Evolutionary conservation across 257 asterid species (phyloP).

Genomic region (Solanum dulcamara): DNA sequence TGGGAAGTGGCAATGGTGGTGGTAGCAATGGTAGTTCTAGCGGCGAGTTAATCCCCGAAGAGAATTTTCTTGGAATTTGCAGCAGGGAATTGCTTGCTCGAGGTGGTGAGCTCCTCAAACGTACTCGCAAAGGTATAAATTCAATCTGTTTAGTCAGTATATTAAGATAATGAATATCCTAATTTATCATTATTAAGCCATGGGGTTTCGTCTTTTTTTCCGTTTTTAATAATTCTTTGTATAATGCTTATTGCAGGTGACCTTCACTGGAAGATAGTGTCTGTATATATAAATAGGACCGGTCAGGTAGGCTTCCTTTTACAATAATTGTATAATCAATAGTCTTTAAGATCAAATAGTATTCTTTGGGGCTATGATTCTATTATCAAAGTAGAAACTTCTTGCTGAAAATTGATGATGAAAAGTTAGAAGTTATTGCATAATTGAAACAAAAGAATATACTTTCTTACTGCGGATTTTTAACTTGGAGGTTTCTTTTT

Average conservation of each 20-base stretch:
- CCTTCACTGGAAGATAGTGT: slow-evolving; percentile 94
- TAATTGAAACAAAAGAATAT: slow-evolving; percentile 9
- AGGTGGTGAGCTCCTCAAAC: slow-evolving; percentile 82
- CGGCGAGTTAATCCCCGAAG: slow-evolving; percentile 75
- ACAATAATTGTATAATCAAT: not conserved
- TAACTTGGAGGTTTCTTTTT: slow-evolving; percentile 9
- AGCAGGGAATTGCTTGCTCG: slow-evolving; percentile 82
- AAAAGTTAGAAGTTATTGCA: slow-evolving; percentile 11
- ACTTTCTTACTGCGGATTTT: slow-evolving; percentile 17
- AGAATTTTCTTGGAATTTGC: slow-evolving; percentile 85
- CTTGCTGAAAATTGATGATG: not conserved
- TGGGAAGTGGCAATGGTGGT: slow-evolving; percentile 32
- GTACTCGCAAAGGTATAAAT: slow-evolving; percentile 66
- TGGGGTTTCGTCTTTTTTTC: not conserved
- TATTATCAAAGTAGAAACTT: not conserved
- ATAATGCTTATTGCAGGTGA: slow-evolving; percentile 52
- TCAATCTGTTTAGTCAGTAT: not conserved
- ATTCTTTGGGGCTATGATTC: not conserved
- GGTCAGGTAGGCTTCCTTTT: slow-evolving; percentile 60
- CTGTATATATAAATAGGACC: slow-evolving; percentile 66
- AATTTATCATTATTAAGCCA: not conserved
- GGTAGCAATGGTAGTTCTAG: slow-evolving; percentile 57
- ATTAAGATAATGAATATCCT: not conserved
- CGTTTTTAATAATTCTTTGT: not conserved
- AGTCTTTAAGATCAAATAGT: not conserved